Conservation (phyloP, 148 eudicot species). For the Vaccinium vitisidaea region DNA sequence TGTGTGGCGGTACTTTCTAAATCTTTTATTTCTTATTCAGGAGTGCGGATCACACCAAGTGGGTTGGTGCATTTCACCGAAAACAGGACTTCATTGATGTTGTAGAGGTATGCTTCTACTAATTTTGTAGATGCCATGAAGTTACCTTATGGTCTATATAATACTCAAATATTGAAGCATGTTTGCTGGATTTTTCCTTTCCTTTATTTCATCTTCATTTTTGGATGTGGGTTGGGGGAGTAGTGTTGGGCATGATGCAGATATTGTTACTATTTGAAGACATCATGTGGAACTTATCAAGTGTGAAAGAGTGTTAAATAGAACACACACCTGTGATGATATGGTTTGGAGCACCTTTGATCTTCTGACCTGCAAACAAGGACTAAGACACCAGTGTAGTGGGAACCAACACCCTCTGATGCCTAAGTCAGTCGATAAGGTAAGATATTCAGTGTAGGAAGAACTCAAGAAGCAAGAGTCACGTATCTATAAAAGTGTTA, state of each 20-base stretch:
- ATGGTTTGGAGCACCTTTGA: too few species aligned
- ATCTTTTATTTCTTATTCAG: slow-evolving; percentile 38
- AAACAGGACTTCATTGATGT: slow-evolving; percentile 94
- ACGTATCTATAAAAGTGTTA: too few species aligned
- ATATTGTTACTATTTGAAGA: neutral
- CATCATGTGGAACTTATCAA: neutral
- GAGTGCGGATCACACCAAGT: slow-evolving; percentile 95
- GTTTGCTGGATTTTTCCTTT: neutral
- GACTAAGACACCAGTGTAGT: too few species aligned
- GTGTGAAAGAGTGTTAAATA: neutral
- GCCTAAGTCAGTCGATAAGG: too few species aligned
- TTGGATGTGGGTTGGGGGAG: neutral
- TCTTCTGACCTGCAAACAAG: too few species aligned
- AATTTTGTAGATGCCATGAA: slow-evolving; percentile 5
- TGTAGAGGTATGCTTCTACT: slow-evolving; percentile 60
- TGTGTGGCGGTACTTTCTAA: neutral
- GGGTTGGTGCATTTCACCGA: slow-evolving; percentile 80
- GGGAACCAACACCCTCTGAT: too few species aligned
- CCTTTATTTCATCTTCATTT: neutral
- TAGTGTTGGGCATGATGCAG: neutral
- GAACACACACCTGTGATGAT: too few species aligned
- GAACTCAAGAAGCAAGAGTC: too few species aligned
- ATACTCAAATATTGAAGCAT: neutral
- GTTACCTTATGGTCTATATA: neutral
- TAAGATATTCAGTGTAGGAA: too few species aligned